These are phyloP conservation scores for Cryptococcus hybrid DNA, from an alignment of 1,284 basidiomycete genomes.

Conservation along the genomic window DNA sequence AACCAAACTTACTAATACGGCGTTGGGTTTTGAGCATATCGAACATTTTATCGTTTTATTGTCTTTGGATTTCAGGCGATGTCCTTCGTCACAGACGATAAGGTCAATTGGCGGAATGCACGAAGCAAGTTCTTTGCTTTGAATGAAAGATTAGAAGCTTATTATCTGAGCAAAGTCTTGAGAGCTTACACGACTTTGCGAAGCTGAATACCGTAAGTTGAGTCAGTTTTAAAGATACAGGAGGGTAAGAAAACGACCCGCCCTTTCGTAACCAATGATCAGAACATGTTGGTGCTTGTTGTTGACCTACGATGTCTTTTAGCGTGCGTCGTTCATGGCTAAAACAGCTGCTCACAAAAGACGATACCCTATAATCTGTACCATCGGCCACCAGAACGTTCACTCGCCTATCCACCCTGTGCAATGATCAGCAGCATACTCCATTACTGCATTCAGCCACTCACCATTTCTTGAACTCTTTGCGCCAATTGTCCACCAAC, in stretches of 20 bases:
- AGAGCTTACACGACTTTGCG: conserved; percentile 69
- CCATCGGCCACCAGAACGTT: conserved; percentile 76
- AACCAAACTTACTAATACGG: conserved; percentile 55
- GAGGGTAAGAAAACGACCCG: conserved; percentile 18
- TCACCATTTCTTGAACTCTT: conserved; percentile 90
- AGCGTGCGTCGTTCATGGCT: background rate
- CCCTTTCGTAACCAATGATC: conserved; percentile 89
- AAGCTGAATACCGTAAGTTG: conserved; percentile 52
- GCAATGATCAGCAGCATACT: background rate
- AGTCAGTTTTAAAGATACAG: background rate
- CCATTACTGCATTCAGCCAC: conserved; percentile 21
- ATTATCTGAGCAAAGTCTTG: background rate
- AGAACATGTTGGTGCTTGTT: conserved; percentile 78
- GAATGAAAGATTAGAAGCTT: background rate
- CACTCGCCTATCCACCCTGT: conserved; percentile 39
- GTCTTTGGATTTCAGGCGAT: conserved; percentile 83
- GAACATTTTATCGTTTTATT: conserved; percentile 92
- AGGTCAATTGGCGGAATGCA: conserved; percentile 77
- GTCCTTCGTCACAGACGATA: conserved; percentile 96
- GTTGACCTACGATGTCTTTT: conserved; percentile 35
- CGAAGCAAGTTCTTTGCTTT: conserved; percentile 46
- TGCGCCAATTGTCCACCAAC: conserved; percentile 93
- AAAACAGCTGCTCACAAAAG: conserved; percentile 66
- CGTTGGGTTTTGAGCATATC: conserved; percentile 70
- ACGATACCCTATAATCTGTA: conserved; percentile 63